These are phyloP conservation scores for Salix koriyanagi DNA, from an alignment of 345 rosid genomes.

Conservation along the genomic window DNA sequence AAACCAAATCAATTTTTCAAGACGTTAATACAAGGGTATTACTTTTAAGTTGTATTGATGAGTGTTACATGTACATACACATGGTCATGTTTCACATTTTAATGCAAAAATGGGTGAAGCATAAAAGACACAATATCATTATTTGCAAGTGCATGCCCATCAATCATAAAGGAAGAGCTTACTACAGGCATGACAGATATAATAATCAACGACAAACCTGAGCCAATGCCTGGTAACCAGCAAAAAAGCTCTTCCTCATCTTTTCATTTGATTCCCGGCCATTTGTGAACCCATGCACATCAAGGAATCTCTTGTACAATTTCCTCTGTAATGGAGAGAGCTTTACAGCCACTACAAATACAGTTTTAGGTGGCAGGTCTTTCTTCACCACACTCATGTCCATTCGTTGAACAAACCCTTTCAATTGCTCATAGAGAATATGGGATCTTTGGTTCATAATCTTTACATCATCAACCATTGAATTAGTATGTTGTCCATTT, in stretches of 20 bases:
- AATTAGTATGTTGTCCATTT: constrained; percentile 97
- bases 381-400: constrained; percentile 96
- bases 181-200: neutral
- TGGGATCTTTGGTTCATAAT: constrained; percentile 99
- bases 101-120: neutral
- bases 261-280: constrained; percentile 57
- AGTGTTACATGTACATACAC: neutral
- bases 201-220: constrained; percentile 51
- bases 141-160: neutral
- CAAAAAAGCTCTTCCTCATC: constrained; percentile 84
- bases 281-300: constrained; percentile 71
- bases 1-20: neutral
- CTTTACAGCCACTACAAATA: constrained; percentile 89
- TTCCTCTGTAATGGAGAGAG: constrained; percentile 89
- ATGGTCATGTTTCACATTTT: neutral
- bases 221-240: constrained; percentile 98
- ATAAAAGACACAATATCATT: neutral
- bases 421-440: constrained; percentile 89
- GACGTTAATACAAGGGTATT: neutral
- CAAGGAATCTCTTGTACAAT: constrained; percentile 90
- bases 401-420: constrained; percentile 99
- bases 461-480: constrained; percentile 89
- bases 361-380: constrained; percentile 98
- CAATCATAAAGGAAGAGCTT: neutral
- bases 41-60: neutral